These are phyloP conservation scores for Tylopilus rubrobrunneus DNA, from an alignment of 768 basidiomycete genomes.

Conservation along the genomic window DNA sequence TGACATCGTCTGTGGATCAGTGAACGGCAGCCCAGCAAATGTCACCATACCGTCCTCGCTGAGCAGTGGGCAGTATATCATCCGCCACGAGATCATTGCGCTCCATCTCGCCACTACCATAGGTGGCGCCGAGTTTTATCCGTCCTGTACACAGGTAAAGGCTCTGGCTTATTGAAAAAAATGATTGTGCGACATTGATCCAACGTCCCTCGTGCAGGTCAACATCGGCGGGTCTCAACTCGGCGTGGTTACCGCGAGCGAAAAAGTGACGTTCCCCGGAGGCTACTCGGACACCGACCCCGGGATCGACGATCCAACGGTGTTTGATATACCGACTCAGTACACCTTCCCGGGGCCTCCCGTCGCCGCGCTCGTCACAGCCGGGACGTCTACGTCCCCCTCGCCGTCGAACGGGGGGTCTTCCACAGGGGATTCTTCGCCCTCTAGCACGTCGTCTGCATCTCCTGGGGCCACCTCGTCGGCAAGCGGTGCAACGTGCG, in stretches of 20 bases:
- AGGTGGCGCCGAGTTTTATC: slow-evolving; percentile 80
- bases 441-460: slow-evolving; percentile 5
- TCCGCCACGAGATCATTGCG: slow-evolving; percentile 79
- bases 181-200: background rate
- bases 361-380: slow-evolving; percentile 39
- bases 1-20: slow-evolving; percentile 20
- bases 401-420: background rate
- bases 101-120: slow-evolving; percentile 56
- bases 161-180: background rate
- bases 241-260: slow-evolving; percentile 41
- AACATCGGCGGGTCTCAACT: slow-evolving; percentile 51
- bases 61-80: slow-evolving; percentile 65
- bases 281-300: slow-evolving; percentile 69
- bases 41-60: slow-evolving; percentile 49
- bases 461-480: background rate
- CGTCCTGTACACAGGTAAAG: slow-evolving; percentile 53
- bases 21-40: slow-evolving; percentile 38
- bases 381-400: slow-evolving; percentile 10
- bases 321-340: slow-evolving; percentile 30
- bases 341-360: slow-evolving; percentile 54
- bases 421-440: background rate
- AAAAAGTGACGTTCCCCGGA: slow-evolving; percentile 67
- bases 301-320: slow-evolving; percentile 57
- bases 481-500: slow-evolving; percentile 8
- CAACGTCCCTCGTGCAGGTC: slow-evolving; percentile 33